phyloP scores from a whole-genome alignment of 2,329 filamentous ascomycete genomes.

The Thielaviopsis musarum region DNA sequence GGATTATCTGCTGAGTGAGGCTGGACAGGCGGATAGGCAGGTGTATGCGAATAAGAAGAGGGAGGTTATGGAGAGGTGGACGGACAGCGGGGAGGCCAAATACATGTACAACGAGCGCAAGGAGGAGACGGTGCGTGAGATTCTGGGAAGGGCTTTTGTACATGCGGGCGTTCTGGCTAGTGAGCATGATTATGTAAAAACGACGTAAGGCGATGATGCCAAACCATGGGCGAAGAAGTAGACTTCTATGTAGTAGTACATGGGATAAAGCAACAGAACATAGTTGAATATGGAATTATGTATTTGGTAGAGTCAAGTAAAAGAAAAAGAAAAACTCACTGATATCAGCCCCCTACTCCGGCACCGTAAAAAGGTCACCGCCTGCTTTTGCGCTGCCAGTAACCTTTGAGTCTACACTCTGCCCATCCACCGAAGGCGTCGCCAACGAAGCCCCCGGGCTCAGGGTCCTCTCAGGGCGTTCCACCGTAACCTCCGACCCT shows the following conservation, averaged over 20 bases:
- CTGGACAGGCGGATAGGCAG: constrained; percentile 20
- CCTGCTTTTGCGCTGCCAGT: background rate
- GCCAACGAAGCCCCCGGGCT: too few species aligned
- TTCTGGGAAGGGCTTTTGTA: constrained; percentile 19
- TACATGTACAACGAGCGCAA: constrained; percentile 26
- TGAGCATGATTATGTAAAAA: background rate
- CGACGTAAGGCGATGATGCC: background rate
- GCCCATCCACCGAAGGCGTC: too few species aligned
- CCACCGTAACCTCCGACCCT: constrained; percentile 29
- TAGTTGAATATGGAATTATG: too few species aligned
- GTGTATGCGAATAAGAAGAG: constrained; percentile 25
- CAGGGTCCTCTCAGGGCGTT: background rate
- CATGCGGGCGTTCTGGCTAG: background rate
- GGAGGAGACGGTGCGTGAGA: constrained; percentile 23
- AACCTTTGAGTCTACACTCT: background rate
- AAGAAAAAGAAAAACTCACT: too few species aligned
- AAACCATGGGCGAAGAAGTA: too few species aligned
- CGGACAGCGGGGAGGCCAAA: constrained; percentile 19
- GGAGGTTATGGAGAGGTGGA: constrained; percentile 19
- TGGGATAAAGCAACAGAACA: too few species aligned
- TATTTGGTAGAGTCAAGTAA: too few species aligned
- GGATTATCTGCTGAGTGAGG: constrained; percentile 25
- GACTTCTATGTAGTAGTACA: too few species aligned
- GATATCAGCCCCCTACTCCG: too few species aligned
- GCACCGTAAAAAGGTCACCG: too few species aligned